Base-by-base conservation (phyloP, 2,329 filamentous ascomycete genomes). In the Neofusicoccum laricinum region DNA sequence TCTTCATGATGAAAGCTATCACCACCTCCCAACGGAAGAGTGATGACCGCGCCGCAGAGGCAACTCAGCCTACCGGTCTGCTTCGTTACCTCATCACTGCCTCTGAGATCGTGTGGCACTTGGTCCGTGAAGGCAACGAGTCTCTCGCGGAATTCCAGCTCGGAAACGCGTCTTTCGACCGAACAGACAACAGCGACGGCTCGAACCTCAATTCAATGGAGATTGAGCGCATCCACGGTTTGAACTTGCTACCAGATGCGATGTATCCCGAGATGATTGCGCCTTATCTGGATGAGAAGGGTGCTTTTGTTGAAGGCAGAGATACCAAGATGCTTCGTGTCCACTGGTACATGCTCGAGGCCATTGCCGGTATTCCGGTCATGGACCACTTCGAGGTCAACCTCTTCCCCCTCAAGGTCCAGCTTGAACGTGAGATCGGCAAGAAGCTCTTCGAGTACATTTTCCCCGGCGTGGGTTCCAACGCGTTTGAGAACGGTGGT, bases 1-100 rank as follows among this genome's bases (percentile, higher is more conserved):
- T 99, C 83, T 99, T 99, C 80, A 91, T 99, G 82, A 98, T 99
- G 95, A 98, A 99, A 72, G 96, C 95, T 43, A 99, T 99, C 74
- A 99, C 95, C 1, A 96, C 93, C 2, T 96, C 94, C 4, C 95
- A 99, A 77, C 85, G 93, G 66, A 95, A 93, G 74, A 88, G 88
- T 67, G 88, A 90, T 59, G 92, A 96, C 66, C 71, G 76, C 30
- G 86, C 85, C 51, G 78, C 78, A 41, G 76, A 80, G 61, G 82
- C 87, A 57, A 86, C 88, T 6, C 86, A 92, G 67, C 90, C 88
- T 64, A 93, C 87, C 66, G 93, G 93, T 5, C 81, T 97, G 45
- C 78, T 99, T 62, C 89, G 92, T 70, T 97, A 94, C 90, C 95
- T 92, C 74, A 92, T 99, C 65, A 90, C 91, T n/a, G 93, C 93